Evolutionary conservation across 768 basidiomycete genomes (phyloP), one percentile per base, ranked within the genome.

Genomic region (Termitomyces sp.): DNA sequence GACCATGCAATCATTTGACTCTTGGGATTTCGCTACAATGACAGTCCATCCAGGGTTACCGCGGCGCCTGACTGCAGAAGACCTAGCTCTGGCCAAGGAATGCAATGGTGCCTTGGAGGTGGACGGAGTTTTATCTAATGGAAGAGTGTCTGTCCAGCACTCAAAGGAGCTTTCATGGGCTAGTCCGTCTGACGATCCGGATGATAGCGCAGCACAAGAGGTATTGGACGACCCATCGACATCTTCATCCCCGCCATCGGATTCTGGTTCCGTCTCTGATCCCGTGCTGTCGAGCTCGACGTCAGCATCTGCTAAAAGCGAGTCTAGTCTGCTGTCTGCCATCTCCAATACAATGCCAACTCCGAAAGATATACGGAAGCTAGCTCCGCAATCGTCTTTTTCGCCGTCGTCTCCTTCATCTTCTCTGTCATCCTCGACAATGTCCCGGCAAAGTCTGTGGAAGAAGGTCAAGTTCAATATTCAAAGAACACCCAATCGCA

Each of bases 1-100:
- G 43, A 71, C 70, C 5, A 66, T 75, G 45, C 74, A 74, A 46
- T 86, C 89, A 10, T 71, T 86, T 55, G 90, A 88, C 55, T 91
- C 90, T 3, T 93, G 90, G 90, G 90, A 93, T 66, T 93, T 93
- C 68, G 68, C 78, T 24, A 74, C 81, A 0, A 81, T 78, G 9
- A 81, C 79, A 10, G 57, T 78, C 11, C 68, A 74, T 58, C 77
- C 79, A 6, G 74, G 71, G 11, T 67, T 62, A 36, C 69, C 66
- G 11, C 70, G 70, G 32, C 67, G 62, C 35, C 44, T 62, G 4
- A 60, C 65, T 4, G 70, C 38, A 52, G 52, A 69, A 46, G 69
- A 67, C 6, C 26, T 66, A 36, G 60, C 68, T 35, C 52, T 69
- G 52, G 57, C 63, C 4, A 54, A 65, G 35, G 67, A 63, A 40